phyloP scores from a whole-genome alignment of 805 yeast genomes.

The Starmerella bacillaris region DNA sequence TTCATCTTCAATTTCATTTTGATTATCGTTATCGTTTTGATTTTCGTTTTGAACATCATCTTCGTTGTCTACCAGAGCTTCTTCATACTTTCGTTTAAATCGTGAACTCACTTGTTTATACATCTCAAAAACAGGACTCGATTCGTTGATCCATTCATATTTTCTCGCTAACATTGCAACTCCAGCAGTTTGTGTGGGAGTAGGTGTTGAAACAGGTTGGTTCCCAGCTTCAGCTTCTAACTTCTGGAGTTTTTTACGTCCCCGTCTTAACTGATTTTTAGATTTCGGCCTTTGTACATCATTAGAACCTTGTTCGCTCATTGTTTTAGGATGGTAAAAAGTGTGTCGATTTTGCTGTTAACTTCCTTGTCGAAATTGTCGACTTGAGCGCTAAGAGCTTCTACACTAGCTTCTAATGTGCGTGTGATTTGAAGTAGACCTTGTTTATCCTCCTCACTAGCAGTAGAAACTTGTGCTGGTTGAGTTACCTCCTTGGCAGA shows the following conservation, averaged over 20 bases:
- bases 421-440: slow-evolving; percentile 13
- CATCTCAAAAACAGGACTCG: slow-evolving; percentile 11
- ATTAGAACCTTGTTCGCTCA: too few species aligned
- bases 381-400: slow-evolving; percentile 8
- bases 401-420: slow-evolving; percentile 11
- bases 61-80: neutral
- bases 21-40: neutral
- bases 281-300: too few species aligned
- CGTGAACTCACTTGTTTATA: slow-evolving; percentile 7
- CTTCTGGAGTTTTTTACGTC: slow-evolving; percentile 4
- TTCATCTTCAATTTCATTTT: neutral
- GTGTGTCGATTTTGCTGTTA: slow-evolving; percentile 10
- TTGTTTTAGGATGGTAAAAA: slow-evolving; percentile 6
- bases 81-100: slow-evolving; percentile 5
- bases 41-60: neutral
- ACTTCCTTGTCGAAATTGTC: slow-evolving; percentile 13
- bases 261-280: slow-evolving; percentile 6
- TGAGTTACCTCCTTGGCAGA: too few species aligned
- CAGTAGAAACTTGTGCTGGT: neutral
- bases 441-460: neutral
- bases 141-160: slow-evolving; percentile 7
- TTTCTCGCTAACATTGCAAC: slow-evolving; percentile 6
- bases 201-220: too few species aligned
- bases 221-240: too few species aligned
- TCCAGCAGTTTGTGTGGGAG: too few species aligned